phyloP scores from a whole-genome alignment of 352 stramenopile genomes.

The Phytophthora lateralis region DNA sequence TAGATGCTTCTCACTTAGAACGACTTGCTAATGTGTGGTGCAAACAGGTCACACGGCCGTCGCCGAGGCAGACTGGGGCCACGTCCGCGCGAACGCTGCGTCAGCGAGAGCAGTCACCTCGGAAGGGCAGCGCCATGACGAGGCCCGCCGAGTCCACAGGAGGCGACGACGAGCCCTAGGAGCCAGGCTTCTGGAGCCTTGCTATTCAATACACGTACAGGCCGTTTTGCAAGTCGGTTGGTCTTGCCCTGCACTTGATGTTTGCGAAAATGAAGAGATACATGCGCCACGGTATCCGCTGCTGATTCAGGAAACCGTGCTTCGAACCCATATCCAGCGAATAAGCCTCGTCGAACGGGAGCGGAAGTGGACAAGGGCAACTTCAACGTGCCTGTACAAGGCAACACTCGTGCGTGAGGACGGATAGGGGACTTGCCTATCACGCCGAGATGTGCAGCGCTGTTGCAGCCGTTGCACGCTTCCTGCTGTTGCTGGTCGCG shows the following conservation, averaged over 20 bases:
- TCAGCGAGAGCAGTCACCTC: slow-evolving; percentile 3
- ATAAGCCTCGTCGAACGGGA: slow-evolving; percentile 6
- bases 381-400: slow-evolving; percentile 21
- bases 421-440: slow-evolving; percentile 22
- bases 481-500: slow-evolving; percentile 24
- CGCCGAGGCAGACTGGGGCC: slow-evolving; percentile 23
- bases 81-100: slow-evolving; percentile 15
- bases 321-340: neutral
- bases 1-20: slow-evolving; percentile 4
- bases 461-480: slow-evolving; percentile 13
- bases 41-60: slow-evolving; percentile 28
- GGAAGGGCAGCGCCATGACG: slow-evolving; percentile 22
- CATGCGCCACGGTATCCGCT: slow-evolving; percentile 3
- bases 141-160: slow-evolving; percentile 25
- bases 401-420: neutral
- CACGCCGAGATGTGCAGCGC: slow-evolving; percentile 23
- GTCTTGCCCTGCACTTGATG: neutral
- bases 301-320: slow-evolving; percentile 16
- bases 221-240: slow-evolving; percentile 13
- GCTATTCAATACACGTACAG: neutral
- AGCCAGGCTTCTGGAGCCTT: too few relatives aligned
- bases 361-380: slow-evolving; percentile 12
- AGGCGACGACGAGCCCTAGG: slow-evolving; percentile 17
- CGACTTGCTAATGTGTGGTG: slow-evolving; percentile 10
- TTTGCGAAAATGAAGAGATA: neutral